Evolutionary conservation across 2,329 filamentous ascomycete genomes (phyloP).

Genomic region (Colletotrichum truncatum): DNA sequence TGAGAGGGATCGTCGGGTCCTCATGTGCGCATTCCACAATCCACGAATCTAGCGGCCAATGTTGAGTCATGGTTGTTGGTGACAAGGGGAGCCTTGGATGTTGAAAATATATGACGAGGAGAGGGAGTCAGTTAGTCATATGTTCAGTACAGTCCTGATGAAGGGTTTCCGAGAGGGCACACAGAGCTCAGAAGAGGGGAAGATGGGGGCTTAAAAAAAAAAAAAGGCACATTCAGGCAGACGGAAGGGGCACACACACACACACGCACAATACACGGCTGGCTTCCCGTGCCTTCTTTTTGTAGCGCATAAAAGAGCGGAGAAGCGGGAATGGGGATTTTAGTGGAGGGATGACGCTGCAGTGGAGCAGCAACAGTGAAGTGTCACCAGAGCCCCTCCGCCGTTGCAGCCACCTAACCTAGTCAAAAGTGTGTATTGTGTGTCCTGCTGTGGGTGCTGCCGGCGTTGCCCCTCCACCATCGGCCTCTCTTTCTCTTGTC

Average conservation of each 20-base stretch:
- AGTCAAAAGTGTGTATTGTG: not conserved
- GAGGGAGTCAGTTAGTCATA: not conserved
- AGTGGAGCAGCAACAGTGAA: constrained; percentile 26
- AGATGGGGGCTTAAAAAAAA: not conserved
- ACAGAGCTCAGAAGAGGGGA: not conserved
- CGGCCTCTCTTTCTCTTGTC: not conserved
- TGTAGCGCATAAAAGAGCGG: constrained; percentile 18
- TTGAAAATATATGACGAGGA: not conserved
- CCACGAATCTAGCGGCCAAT: not conserved
- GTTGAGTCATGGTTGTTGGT: constrained; percentile 4
- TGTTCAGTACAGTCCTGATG: not conserved
- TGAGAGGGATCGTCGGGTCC: constrained; percentile 26
- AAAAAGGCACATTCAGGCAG: not conserved
- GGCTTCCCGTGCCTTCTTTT: no score
- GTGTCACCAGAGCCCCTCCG: constrained; percentile 12
- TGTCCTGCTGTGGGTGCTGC: not conserved
- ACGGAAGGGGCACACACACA: no score
- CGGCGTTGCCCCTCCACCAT: not conserved
- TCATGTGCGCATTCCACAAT: not conserved
- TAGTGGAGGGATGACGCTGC: constrained; percentile 29
- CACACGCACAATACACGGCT: no score
- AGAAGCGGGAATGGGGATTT: constrained; percentile 16
- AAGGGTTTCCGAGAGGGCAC: not conserved
- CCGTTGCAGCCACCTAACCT: not conserved
- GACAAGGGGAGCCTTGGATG: constrained; percentile 7